Conservation (phyloP, 495 filamentous ascomycete genomes). For the Clavariopsis aquatica region DNA sequence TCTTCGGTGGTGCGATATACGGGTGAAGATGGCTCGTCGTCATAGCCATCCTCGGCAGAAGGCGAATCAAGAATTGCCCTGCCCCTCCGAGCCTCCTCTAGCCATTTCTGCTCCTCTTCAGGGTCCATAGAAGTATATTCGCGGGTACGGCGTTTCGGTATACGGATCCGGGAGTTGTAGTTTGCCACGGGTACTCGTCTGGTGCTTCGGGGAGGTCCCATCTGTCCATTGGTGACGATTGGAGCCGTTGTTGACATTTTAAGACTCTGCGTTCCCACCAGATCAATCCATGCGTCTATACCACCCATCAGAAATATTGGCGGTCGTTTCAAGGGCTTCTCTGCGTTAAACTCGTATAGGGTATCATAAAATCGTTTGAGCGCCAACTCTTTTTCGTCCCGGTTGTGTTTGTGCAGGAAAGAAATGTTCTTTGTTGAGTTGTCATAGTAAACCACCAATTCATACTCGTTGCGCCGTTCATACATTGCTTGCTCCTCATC, state of each 20-base stretch:
- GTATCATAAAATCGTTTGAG: slow-evolving; percentile 74
- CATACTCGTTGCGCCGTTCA: slow-evolving; percentile 73
- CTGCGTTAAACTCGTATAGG: slow-evolving; percentile 78
- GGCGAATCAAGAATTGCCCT: slow-evolving; percentile 53
- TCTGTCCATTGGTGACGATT: slow-evolving; percentile 51
- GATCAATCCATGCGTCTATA: slow-evolving; percentile 78
- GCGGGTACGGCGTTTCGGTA: slow-evolving; percentile 58
- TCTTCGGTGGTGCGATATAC: slow-evolving; percentile 67
- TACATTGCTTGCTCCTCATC: slow-evolving; percentile 72
- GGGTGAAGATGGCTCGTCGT: slow-evolving; percentile 46
- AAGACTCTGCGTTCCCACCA: slow-evolving; percentile 72
- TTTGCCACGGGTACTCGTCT: slow-evolving; percentile 56
- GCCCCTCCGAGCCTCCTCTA: slow-evolving; percentile 57
- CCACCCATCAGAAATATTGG: slow-evolving; percentile 82
- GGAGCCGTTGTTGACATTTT: slow-evolving; percentile 57
- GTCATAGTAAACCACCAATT: slow-evolving; percentile 90
- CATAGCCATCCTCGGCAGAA: slow-evolving; percentile 48
- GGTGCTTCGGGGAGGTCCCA: slow-evolving; percentile 53
- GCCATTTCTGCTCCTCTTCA: slow-evolving; percentile 62
- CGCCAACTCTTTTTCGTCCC: slow-evolving; percentile 55
- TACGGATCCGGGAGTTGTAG: slow-evolving; percentile 54
- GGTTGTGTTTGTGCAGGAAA: slow-evolving; percentile 51
- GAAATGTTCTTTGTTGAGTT: slow-evolving; percentile 59
- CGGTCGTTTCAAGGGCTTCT: slow-evolving; percentile 66
- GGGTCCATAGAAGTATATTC: slow-evolving; percentile 61